A percentile compares a stretch with the other conserved stretches of the same genome.
These are phyloP conservation scores for Dimargaris cristalligena DNA, from an alignment of 192 early-diverging fungal species.

Conservation along the genomic window DNA sequence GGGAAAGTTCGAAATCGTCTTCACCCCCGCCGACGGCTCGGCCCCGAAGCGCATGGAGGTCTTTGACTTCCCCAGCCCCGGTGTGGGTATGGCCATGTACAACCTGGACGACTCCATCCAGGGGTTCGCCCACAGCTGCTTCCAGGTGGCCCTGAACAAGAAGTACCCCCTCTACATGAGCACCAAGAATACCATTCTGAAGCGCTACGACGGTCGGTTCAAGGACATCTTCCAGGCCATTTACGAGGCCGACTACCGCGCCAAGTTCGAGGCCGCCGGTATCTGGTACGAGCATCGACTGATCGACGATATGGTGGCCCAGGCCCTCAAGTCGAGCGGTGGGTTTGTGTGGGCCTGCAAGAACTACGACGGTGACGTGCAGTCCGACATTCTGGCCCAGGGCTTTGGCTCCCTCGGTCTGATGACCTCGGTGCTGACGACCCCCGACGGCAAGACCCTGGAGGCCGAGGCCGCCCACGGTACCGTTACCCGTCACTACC, in stretches of 20 bases:
- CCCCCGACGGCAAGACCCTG: slow-evolving; percentile 77
- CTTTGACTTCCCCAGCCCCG: slow-evolving; percentile 68
- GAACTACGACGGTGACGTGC: slow-evolving; percentile 94
- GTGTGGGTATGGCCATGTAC: slow-evolving; percentile 95
- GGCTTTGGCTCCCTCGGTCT: slow-evolving; percentile 85
- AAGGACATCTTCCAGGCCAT: slow-evolving; percentile 92
- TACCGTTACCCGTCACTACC: slow-evolving; percentile 87
- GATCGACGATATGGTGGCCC: slow-evolving; percentile 98
- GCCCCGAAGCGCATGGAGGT: slow-evolving; percentile 46
- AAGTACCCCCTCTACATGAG: slow-evolving; percentile 86
- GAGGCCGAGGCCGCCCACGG: slow-evolving; percentile 98
- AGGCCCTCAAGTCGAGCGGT: slow-evolving; percentile 86
- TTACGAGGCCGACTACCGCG: slow-evolving; percentile 72
- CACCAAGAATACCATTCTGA: slow-evolving; percentile 96
- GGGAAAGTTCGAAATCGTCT: slow-evolving; percentile 79
- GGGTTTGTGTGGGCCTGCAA: slow-evolving; percentile 89
- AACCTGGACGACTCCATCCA: slow-evolving; percentile 79
- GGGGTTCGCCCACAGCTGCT: slow-evolving; percentile 90
- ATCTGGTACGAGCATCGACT: slow-evolving; percentile 98
- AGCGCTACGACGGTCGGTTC: slow-evolving; percentile 93
- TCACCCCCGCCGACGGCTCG: slow-evolving; percentile 69
- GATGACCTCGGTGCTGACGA: slow-evolving; percentile 92
- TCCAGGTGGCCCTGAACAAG: slow-evolving; percentile 79
- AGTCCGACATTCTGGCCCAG: slow-evolving; percentile 93
- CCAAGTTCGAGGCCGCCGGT: slow-evolving; percentile 56